These are phyloP conservation scores for Magnolia officinalis DNA, from an alignment of 164 flowering plant species.

Conservation along the genomic window DNA sequence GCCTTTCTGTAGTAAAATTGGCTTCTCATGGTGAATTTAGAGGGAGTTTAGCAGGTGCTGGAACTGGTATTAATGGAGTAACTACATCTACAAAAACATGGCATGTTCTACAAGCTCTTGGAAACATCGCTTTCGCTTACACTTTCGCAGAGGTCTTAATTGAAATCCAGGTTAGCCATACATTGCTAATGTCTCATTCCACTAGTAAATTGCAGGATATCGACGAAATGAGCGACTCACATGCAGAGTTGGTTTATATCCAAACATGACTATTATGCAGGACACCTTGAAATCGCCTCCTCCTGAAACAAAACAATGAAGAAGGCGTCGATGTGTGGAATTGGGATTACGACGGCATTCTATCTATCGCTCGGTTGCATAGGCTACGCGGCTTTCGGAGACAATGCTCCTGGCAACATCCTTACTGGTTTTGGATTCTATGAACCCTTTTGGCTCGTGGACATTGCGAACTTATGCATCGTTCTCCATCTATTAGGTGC, in stretches of 20 bases:
- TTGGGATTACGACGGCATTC: constrained; percentile 13
- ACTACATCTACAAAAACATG: constrained; percentile 23
- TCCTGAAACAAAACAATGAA: constrained; percentile 20
- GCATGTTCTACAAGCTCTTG: constrained; percentile 35
- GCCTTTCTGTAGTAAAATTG: constrained; percentile 19
- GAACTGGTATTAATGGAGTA: constrained; percentile 9
- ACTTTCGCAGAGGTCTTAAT: constrained; percentile 28
- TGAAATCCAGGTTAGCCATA: constrained; percentile 37
- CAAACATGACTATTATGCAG: not conserved
- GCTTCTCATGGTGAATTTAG: constrained; percentile 15
- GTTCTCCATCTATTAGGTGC: constrained; percentile 19
- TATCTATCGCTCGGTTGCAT: constrained; percentile 16
- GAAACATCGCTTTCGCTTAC: constrained; percentile 48
- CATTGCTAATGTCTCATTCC: not conserved
- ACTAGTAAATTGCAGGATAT: not conserved
- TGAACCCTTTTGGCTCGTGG: constrained; percentile 19
- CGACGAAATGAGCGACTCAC: too few species aligned
- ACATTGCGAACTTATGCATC: constrained; percentile 14
- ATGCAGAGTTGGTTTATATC: too few species aligned
- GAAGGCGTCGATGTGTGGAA: constrained; percentile 14
- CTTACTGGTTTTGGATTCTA: constrained; percentile 24
- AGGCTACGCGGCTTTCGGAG: constrained; percentile 27
- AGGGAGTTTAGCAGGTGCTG: constrained; percentile 25
- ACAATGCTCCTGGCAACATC: constrained; percentile 23
- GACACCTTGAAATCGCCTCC: constrained; percentile 26